phyloP scores from a whole-genome alignment of 805 yeast genomes.

The Schwanniomyces polymorphus region DNA sequence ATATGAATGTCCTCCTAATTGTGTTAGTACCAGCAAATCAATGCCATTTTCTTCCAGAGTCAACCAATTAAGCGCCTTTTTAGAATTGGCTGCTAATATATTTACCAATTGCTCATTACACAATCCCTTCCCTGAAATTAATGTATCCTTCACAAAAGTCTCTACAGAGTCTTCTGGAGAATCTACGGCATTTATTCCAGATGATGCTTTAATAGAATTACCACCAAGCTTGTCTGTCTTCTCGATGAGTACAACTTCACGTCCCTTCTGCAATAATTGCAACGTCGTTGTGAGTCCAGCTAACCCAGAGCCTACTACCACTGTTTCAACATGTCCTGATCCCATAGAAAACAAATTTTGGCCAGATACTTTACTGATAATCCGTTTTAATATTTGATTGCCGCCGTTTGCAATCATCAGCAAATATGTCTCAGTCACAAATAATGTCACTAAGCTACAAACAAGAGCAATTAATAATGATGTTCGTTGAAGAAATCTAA shows the following conservation, averaged over 20 bases:
- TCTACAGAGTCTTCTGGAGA: slow-evolving; percentile 28
- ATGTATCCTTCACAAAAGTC: slow-evolving; percentile 28
- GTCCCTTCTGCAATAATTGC: slow-evolving; percentile 33
- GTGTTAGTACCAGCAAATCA: slow-evolving; percentile 30
- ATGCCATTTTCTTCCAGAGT: slow-evolving; percentile 19
- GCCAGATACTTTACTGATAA: not conserved
- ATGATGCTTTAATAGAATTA: slow-evolving; percentile 60
- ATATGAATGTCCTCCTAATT: slow-evolving; percentile 41
- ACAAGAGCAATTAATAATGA: not conserved
- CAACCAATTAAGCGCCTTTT: slow-evolving; percentile 35
- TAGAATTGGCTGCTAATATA: slow-evolving; percentile 23
- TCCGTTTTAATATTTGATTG: not conserved
- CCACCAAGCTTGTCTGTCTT: slow-evolving; percentile 54
- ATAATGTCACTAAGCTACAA: not conserved
- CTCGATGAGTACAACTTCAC: slow-evolving; percentile 48
- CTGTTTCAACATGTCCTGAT: slow-evolving; percentile 6
- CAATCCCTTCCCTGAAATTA: slow-evolving; percentile 32
- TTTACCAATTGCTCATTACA: slow-evolving; percentile 23
- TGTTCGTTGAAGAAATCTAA: not conserved
- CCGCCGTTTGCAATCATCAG: not conserved
- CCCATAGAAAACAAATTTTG: not conserved
- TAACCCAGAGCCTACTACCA: slow-evolving; percentile 56
- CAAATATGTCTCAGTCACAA: not conserved
- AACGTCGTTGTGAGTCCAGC: slow-evolving; percentile 53
- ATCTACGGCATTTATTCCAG: slow-evolving; percentile 54